A percentile compares a stretch with the other conserved stretches of the same genome.
phyloP scores from a whole-genome alignment of 768 basidiomycete genomes.

The Austroboletus eburneus region DNA sequence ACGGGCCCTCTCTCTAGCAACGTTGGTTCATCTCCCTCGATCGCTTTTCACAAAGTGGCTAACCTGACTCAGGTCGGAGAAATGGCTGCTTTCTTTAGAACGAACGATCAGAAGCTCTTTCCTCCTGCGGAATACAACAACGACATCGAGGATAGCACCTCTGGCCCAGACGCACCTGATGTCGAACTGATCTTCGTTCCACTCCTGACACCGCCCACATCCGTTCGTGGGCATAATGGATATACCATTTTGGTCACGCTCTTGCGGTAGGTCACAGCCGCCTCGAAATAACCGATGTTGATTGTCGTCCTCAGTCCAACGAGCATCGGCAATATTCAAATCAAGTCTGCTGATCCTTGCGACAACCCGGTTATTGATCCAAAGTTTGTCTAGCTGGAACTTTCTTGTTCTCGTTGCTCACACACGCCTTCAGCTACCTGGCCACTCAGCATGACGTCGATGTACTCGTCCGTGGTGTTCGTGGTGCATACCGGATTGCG shows the following conservation, averaged over 20 bases:
- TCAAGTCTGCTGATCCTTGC: slow-evolving; percentile 39
- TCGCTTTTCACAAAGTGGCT: neutral
- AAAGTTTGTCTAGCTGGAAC: slow-evolving; percentile 25
- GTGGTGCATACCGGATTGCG: slow-evolving; percentile 35
- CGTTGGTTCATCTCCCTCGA: slow-evolving; percentile 30
- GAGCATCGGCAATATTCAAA: slow-evolving; percentile 37
- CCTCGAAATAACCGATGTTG: neutral
- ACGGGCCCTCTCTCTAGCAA: slow-evolving; percentile 53
- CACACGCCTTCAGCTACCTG: slow-evolving; percentile 35
- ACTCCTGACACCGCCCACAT: neutral
- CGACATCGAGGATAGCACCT: slow-evolving; percentile 28
- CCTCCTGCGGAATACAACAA: slow-evolving; percentile 26
- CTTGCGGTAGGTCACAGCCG: slow-evolving; percentile 21
- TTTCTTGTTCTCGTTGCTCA: neutral
- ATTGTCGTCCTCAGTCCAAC: slow-evolving; percentile 34
- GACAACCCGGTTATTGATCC: slow-evolving; percentile 44
- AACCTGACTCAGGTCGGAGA: slow-evolving; percentile 24
- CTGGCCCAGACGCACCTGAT: slow-evolving; percentile 28
- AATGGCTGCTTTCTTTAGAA: slow-evolving; percentile 30
- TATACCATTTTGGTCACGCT: slow-evolving; percentile 17
- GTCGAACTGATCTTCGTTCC: slow-evolving; percentile 25
- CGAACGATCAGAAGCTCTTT: slow-evolving; percentile 30
- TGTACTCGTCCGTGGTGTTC: slow-evolving; percentile 38
- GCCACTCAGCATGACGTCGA: slow-evolving; percentile 38
- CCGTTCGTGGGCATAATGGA: slow-evolving; percentile 11